These are phyloP conservation scores for Nicotiana paniculata DNA, from an alignment of 257 asterid species.

Conservation along the genomic window DNA sequence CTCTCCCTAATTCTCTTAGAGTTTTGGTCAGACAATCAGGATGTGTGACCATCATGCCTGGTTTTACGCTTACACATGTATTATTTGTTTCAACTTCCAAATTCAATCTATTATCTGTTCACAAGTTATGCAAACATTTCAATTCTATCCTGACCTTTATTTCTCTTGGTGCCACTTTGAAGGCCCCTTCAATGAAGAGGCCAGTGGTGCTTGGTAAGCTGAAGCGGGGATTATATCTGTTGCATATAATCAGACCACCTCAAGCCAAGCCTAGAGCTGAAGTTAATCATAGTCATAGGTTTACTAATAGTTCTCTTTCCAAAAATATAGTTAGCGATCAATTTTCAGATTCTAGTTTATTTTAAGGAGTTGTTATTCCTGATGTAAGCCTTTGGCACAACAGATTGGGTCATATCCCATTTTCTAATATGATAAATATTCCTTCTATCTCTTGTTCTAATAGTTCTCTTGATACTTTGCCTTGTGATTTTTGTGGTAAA, in stretches of 20 bases:
- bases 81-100: background rate
- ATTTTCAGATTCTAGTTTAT: no score
- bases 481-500: no score
- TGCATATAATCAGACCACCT: background rate
- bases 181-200: background rate
- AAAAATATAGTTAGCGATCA: no score
- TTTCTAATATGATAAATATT: no score
- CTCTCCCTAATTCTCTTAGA: background rate
- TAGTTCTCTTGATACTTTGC: no score
- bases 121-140: background rate
- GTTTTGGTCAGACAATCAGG: background rate
- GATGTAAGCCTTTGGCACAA: no score
- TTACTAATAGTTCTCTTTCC: no score
- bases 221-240: no score
- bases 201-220: background rate
- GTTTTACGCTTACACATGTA: background rate
- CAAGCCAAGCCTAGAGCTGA: background rate
- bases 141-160: background rate
- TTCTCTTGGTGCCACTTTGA: background rate
- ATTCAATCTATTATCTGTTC: background rate
- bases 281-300: no score
- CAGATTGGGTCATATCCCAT: no score
- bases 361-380: no score
- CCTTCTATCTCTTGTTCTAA: no score
- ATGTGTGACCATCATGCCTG: background rate